A percentile compares a stretch with the other conserved stretches of the same genome.
Conservation (phyloP, 129 eudicot genomes). For the Pseudognaphalium luteoalbum region DNA sequence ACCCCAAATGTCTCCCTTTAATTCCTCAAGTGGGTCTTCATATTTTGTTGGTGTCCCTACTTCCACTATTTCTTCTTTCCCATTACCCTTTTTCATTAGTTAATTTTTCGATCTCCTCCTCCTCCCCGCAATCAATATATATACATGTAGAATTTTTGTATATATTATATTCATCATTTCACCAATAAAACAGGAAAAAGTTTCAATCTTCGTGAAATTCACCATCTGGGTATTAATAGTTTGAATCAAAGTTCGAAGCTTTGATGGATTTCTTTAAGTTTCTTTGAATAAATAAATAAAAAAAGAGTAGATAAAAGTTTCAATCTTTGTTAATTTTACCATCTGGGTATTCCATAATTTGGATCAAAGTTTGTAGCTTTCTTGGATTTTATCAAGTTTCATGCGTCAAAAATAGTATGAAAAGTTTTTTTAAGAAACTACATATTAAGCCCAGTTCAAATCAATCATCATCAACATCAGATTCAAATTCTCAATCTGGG, state of each 20-base stretch:
- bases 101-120: slow-evolving; percentile 10
- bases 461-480: slow-evolving; percentile 49
- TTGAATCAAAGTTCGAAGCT: not conserved
- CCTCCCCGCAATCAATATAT: slow-evolving; percentile 1
- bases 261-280: not conserved
- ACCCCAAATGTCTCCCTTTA: not conserved
- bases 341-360: slow-evolving; percentile 10
- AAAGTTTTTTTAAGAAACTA: slow-evolving; percentile 82
- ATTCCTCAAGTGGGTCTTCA: slow-evolving; percentile 29
- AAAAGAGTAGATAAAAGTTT: not conserved
- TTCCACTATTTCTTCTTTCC: slow-evolving; percentile 26
- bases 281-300: not conserved
- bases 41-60: slow-evolving; percentile 29
- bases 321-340: not conserved
- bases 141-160: not conserved
- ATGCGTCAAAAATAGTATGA: slow-evolving; percentile 59
- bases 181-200: slow-evolving; percentile 18
- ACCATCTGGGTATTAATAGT: not conserved
- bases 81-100: not conserved
- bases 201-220: not conserved
- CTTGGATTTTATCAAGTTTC: slow-evolving; percentile 35
- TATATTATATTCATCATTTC: slow-evolving; percentile 9
- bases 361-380: slow-evolving; percentile 11
- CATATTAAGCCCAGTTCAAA: slow-evolving; percentile 45
- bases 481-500: slow-evolving; percentile 16